Base-by-base conservation (phyloP, 2,329 filamentous ascomycete genomes). In the Teratosphaeria epicoccoides region DNA sequence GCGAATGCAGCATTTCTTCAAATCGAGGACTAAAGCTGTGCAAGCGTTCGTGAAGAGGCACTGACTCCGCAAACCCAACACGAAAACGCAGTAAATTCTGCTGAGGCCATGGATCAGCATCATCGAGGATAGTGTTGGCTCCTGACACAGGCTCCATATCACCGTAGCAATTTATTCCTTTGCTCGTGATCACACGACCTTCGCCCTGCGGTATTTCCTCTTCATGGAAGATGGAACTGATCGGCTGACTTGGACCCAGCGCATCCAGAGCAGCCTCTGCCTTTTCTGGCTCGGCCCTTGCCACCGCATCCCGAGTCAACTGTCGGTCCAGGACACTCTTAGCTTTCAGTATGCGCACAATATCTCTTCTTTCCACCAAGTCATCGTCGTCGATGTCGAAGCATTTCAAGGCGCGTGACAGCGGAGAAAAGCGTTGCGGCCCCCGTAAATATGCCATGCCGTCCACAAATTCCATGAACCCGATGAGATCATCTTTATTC, bases 301-400 rank as follows among this genome's bases (percentile, higher is more conserved):
- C 86, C 33, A 87, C 80, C 67, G 87, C 81, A 50, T 97, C 91
- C 54, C 82, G 81, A 54, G 93, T 89, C 69, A 95, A 83, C 65
- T 95, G 87, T 64, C 90, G 88, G 65, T 89, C 93, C 7, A 96
- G 79, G 2, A 87, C 83, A 68, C 95, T 97, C 67, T 94, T 95
- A 0, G 91, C 91, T 43, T 88, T 79, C 68, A 97, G 95, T 70
- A 98, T 85, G 51, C 90, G 83, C 26, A 97, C 70, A 61, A 96
- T 94, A 66, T 98, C 91, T 60, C 84, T 84, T 14, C 93, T 80
- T 61, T 84, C 83, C 43, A 97, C 84, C 59, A 80, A 94, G 10
- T 90, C 90, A 69, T 97, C 90, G 1, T 80, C 79, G 61, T 97
- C 88, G 48, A 95, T 81, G 63, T 98, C 93, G 63, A 95, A 97